Evolutionary conservation across 768 basidiomycete species (phyloP).

Genomic region (Porpolomopsis calyptriformis): DNA sequence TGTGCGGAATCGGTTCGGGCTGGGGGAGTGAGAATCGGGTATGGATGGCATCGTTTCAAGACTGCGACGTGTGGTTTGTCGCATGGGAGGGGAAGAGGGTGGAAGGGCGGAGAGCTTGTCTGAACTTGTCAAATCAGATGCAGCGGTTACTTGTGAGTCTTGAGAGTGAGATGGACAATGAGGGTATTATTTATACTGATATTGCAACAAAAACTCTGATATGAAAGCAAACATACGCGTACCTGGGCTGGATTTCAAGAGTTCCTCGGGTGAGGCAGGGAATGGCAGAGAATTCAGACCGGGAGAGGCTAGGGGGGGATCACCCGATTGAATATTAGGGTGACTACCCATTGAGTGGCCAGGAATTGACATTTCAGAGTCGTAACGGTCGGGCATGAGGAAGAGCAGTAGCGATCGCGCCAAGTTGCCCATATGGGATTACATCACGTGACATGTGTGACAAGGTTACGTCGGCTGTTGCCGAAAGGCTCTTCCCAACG

Average conservation of each 20-base stretch:
- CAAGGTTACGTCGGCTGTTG: background rate
- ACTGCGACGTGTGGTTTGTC: constrained; percentile 26
- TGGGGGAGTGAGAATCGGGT: constrained; percentile 25
- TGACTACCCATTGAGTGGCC: background rate
- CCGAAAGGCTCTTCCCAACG: background rate
- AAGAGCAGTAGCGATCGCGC: background rate
- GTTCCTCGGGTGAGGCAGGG: background rate
- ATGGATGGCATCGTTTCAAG: constrained; percentile 34
- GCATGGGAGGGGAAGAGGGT: constrained; percentile 21
- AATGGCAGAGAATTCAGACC: background rate
- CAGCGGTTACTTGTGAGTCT: constrained; percentile 1
- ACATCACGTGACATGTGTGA: background rate
- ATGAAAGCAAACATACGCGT: background rate
- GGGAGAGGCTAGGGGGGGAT: background rate
- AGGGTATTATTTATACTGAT: background rate
- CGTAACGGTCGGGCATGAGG: background rate
- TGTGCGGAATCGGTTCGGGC: constrained; percentile 8
- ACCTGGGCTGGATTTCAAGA: background rate
- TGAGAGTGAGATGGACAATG: background rate
- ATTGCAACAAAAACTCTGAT: background rate
- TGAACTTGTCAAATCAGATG: constrained; percentile 37
- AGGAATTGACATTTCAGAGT: background rate
- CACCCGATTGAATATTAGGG: background rate
- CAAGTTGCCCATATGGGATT: background rate
- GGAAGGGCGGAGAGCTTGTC: constrained; percentile 37